Evolutionary conservation across 2,329 filamentous ascomycete species (phyloP), one percentile per base, ranked within the genome.

Genomic region (Cercospora brassicicola): DNA sequence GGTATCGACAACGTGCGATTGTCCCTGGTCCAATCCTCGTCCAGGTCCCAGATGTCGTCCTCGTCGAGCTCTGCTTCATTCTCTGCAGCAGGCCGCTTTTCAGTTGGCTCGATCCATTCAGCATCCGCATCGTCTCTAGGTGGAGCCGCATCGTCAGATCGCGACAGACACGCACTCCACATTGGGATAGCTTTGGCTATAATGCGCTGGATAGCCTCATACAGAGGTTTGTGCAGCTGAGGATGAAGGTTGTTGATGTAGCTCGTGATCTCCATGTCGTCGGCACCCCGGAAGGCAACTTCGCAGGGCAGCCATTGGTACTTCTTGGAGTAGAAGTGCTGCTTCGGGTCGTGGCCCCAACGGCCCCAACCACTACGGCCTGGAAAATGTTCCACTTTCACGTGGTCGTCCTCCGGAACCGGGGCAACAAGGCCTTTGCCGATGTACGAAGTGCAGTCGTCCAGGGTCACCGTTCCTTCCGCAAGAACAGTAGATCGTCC

Each of bases 401-500:
- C 28, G 26, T 73, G 39, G 4, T 65, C 59, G 1, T 69, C 53
- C 15, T 65, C 15, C 2, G 71, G 72, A 1, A 69, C 63, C 10
- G 66, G 69, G 9, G 66, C 67, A 15, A 78, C 20, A 0, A 74
- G 70, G 4, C 80, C 80, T 30, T 72, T 75, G 7, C 78, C 79
- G 10, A 71, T 73, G 67, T 73, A 78, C 4, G 74, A 62, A 4
- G 76, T 69, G 23, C 77, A 79, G 31, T 78, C 74, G 1, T 72
- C 57, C 4, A 81, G 68, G 0, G 74, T 67, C 2, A 80, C 76
- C 1, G 66, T 70, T 3, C 73, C 74, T 4, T 78, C 72, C 9
- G 71, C 48, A 0, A 87, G 71, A 3, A 82, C 79, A 2, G 80
- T 79, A 2, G 82, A 83, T 13, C 77, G 76, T 0, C 85, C 86